Conservation (phyloP, 2,329 filamentous ascomycete genomes). For the Aspergillus spinulosporus region DNA sequence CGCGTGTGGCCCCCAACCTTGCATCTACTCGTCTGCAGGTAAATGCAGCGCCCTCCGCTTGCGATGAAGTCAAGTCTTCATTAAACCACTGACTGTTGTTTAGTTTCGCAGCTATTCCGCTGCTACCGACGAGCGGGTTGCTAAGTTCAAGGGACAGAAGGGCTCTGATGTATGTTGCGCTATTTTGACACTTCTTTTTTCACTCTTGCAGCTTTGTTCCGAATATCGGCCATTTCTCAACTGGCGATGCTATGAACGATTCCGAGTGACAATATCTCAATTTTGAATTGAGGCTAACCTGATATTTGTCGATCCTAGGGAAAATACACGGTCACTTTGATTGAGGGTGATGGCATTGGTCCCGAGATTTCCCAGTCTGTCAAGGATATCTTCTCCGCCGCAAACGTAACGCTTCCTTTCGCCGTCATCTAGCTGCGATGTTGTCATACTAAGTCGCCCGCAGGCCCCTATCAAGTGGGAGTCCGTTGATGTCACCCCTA, state of each 20-base stretch:
- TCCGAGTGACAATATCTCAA: slow-evolving; percentile 1
- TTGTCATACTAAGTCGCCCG: slow-evolving; percentile 33
- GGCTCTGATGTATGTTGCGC: slow-evolving; percentile 72
- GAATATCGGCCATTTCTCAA: slow-evolving; percentile 24
- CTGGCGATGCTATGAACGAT: slow-evolving; percentile 2
- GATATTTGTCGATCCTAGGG: slow-evolving; percentile 57
- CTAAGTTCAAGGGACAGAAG: slow-evolving; percentile 91
- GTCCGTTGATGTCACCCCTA: slow-evolving; percentile 91
- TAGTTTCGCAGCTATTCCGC: slow-evolving; percentile 63
- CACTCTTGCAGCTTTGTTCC: slow-evolving; percentile 26
- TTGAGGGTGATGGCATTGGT: slow-evolving; percentile 98
- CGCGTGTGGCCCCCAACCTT: slow-evolving; percentile 50
- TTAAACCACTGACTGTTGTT: slow-evolving; percentile 22
- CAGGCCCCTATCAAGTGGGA: slow-evolving; percentile 95
- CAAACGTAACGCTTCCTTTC: slow-evolving; percentile 63
- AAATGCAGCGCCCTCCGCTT: slow-evolving; percentile 32
- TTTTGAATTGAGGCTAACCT: slow-evolving; percentile 17
- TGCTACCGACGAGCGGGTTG: slow-evolving; percentile 67
- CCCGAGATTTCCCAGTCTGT: slow-evolving; percentile 97
- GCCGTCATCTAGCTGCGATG: slow-evolving; percentile 5
- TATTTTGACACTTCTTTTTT: slow-evolving; percentile 29
- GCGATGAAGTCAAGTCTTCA: slow-evolving; percentile 15
- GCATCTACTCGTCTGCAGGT: slow-evolving; percentile 59
- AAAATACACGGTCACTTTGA: slow-evolving; percentile 93
- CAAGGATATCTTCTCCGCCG: slow-evolving; percentile 97